Conservation (phyloP, 2,329 filamentous ascomycete genomes). For the Paecilomyces fulvus region DNA sequence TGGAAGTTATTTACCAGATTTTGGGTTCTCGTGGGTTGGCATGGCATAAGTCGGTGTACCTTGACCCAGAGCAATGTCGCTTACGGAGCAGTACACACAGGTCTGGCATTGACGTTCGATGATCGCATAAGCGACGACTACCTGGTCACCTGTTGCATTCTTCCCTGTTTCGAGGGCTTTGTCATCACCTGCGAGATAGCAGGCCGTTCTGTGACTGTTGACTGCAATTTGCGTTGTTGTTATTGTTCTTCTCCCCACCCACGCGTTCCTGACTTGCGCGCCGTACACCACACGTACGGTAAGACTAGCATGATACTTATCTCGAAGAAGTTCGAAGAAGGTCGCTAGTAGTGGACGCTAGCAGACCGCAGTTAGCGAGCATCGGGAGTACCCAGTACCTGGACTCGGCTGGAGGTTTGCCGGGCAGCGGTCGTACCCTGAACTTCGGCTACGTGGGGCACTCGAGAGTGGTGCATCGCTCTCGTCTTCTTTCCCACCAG, state of each 20-base stretch:
- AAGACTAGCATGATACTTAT: constrained; percentile 1
- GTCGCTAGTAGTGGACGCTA: neutral
- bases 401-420: constrained; percentile 1
- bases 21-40: neutral
- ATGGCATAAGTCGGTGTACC: neutral
- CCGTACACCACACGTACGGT: constrained; percentile 3
- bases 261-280: constrained; percentile 10
- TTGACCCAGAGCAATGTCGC: neutral
- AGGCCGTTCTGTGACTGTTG: neutral
- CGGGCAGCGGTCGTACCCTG: neutral
- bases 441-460: neutral
- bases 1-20: neutral
- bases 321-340: neutral
- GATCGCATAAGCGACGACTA: neutral
- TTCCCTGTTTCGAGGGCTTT: neutral
- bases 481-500: constrained; percentile 1
- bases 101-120: neutral
- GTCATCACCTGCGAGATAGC: no score
- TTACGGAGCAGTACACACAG: neutral
- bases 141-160: neutral
- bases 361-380: neutral
- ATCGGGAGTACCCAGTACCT: constrained; percentile 3
- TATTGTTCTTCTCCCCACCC: neutral
- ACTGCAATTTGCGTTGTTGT: neutral
- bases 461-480: constrained; percentile 1